Evolutionary conservation across 2,329 filamentous ascomycete species (phyloP).

Genomic region (Stachybotrys elegans): DNA sequence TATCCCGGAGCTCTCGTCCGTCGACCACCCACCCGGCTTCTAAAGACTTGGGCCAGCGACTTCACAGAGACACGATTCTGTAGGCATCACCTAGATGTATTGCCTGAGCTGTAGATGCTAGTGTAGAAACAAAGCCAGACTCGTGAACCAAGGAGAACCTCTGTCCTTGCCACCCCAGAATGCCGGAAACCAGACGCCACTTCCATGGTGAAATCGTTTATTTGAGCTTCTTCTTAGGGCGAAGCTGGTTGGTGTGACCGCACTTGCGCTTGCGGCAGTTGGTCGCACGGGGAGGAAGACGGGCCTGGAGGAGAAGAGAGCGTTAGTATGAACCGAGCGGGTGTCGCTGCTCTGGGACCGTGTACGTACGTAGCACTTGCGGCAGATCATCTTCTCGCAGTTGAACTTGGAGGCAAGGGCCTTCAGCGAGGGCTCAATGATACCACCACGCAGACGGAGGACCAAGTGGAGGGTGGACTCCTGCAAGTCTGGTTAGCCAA

Average conservation of each 20-base stretch:
- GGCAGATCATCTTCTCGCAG: conserved; percentile 99
- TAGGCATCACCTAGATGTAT: conserved; percentile 32
- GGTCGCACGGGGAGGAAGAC: conserved; percentile 95
- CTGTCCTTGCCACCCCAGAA: conserved; percentile 31
- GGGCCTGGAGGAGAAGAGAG: conserved; percentile 42
- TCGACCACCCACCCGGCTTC: too few relatives aligned
- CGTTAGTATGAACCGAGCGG: conserved; percentile 9
- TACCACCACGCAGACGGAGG: conserved; percentile 97
- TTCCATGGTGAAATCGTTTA: conserved; percentile 38
- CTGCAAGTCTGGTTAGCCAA: conserved; percentile 41
- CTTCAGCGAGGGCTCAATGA: conserved; percentile 99
- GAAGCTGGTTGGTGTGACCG: conserved; percentile 99
- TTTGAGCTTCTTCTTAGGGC: conserved; percentile 99
- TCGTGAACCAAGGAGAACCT: conserved; percentile 29
- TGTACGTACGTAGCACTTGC: conserved; percentile 95
- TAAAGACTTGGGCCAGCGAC: too few relatives aligned
- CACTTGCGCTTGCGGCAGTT: conserved; percentile 99
- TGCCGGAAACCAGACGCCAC: conserved; percentile 41
- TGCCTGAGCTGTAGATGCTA: conserved; percentile 34
- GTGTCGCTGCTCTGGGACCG: neutral
- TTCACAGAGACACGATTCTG: too few relatives aligned
- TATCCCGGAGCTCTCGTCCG: too few relatives aligned
- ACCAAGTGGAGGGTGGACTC: conserved; percentile 98
- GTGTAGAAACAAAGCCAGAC: conserved; percentile 33
- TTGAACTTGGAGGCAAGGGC: conserved; percentile 99